Base-by-base conservation (phyloP, 495 filamentous ascomycete genomes). In the Neurospora sp. region DNA sequence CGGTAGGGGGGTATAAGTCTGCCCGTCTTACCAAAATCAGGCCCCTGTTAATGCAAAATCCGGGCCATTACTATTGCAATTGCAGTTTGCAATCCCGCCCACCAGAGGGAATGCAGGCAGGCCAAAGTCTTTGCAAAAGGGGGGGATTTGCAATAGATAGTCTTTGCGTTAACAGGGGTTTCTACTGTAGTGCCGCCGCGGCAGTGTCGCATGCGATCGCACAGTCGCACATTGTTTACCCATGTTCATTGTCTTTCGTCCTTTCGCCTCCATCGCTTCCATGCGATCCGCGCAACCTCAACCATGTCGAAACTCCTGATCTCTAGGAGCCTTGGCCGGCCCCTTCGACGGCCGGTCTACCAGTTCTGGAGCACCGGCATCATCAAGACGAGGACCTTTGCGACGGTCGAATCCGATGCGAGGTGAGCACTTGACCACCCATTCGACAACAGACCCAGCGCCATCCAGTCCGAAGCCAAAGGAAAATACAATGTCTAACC, bases 251-350 rank as follows among this genome's bases (percentile, higher is more conserved):
- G 27, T 66, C 54, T 62, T 35, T 31, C 2, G 20, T 66, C 54
- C 54, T 66, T 37, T 60, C 20, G 49, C 49, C 49, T 60, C 20
- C 46, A 27, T 54, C 27, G 54, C 54, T 16, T 62, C 54, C 31
- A 35, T 66, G 54, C 54, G 72, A 70, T 49, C 69, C 31, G 71
- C 46, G 27, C 54, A 72, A 71, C 66, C 27, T 39, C 46, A 49
- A 46, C 70, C 31, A 83, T 84, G 84, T 79, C 75, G 72, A 82
- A 76, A 75, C 75, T 80, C 39, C 81, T 81, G 77, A 78, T 82
- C 54, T 74, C 79, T 11, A 75, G 79, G 70, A 80, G 80, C 14
- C 74, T 84, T 16, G 76, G 75, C 14, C 78, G 82, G 73, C 78
- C 79, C 74, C 38, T 71, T 27, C 72, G 38, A 54, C 71, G 46